A percentile compares a stretch with the other conserved stretches of the same genome.
Conservation (phyloP, 2,329 filamentous ascomycete species). For the Exophiala mesophila region DNA sequence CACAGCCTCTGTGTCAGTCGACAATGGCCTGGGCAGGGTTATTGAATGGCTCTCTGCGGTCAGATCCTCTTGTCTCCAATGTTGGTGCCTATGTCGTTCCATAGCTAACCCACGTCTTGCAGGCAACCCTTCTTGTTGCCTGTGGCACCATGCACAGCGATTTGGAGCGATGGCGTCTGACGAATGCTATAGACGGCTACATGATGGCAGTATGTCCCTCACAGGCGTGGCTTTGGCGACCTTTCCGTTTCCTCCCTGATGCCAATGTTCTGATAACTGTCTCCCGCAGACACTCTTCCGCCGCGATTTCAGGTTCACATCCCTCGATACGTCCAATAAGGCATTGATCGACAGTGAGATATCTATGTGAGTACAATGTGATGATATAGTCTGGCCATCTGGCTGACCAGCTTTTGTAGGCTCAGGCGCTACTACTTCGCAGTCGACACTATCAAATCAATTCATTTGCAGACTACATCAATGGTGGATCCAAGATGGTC, state of each 20-base stretch:
- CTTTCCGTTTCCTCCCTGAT: background rate
- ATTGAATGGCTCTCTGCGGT: slow-evolving; percentile 6
- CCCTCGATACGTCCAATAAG: background rate
- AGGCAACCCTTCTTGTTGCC: slow-evolving; percentile 3
- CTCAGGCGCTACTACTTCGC: slow-evolving; percentile 5
- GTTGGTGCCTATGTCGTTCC: too few relatives aligned
- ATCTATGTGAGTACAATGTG: background rate
- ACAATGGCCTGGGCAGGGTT: slow-evolving; percentile 7
- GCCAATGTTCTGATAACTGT: background rate
- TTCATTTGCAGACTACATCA: slow-evolving; percentile 3
- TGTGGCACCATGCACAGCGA: slow-evolving; percentile 5
- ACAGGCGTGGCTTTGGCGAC: too few relatives aligned
- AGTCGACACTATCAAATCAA: slow-evolving; percentile 7
- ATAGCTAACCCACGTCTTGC: background rate
- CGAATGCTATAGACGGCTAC: slow-evolving; percentile 2
- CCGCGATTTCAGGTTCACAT: background rate
- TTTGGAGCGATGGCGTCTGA: background rate
- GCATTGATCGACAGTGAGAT: background rate
- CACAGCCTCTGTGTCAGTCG: slow-evolving; percentile 2
- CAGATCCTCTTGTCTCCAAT: too few relatives aligned
- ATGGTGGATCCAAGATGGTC: slow-evolving; percentile 7
- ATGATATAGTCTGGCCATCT: background rate
- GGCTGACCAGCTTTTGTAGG: slow-evolving; percentile 1
- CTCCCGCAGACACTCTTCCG: background rate
- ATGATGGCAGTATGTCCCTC: slow-evolving; percentile 1